Conservation (phyloP, 2,329 filamentous ascomycete genomes). For the Hypoxylon sp. region DNA sequence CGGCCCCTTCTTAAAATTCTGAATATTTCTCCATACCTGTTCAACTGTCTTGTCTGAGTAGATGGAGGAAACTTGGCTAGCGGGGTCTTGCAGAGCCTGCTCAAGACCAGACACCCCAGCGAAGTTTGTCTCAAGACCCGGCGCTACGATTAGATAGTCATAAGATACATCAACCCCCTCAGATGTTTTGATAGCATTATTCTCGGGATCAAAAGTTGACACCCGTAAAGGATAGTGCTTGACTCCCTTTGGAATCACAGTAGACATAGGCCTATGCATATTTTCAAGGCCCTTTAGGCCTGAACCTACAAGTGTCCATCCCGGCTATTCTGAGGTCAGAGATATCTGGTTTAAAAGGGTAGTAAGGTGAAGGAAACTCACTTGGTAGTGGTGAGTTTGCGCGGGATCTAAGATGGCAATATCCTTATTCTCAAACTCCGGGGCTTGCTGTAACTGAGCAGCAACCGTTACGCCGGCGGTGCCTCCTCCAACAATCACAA, state of each 20-base stretch:
- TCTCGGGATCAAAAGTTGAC: conserved; percentile 55
- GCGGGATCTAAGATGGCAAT: conserved; percentile 57
- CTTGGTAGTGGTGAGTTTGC: conserved; percentile 55
- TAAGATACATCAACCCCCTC: conserved; percentile 57
- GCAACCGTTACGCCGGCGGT: conserved; percentile 75
- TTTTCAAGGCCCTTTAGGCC: conserved; percentile 53
- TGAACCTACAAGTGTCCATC: conserved; percentile 58
- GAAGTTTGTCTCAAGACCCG: conserved; percentile 57
- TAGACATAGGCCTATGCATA: conserved; percentile 51
- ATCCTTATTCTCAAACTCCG: conserved; percentile 52
- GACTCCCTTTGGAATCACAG: conserved; percentile 54
- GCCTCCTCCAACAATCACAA: conserved; percentile 78
- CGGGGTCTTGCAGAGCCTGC: conserved; percentile 54
- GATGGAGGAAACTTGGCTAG: conserved; percentile 57
- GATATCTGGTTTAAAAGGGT: background rate
- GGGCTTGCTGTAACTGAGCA: conserved; percentile 72
- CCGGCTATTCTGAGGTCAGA: conserved; percentile 49
- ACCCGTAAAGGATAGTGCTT: conserved; percentile 56
- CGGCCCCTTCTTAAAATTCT: conserved; percentile 55
- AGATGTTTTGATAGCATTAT: conserved; percentile 55
- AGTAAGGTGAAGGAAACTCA: conserved; percentile 20
- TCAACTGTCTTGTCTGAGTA: conserved; percentile 57
- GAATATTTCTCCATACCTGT: conserved; percentile 56
- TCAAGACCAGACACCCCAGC: conserved; percentile 55
- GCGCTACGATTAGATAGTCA: conserved; percentile 57